Base-by-base conservation (phyloP, 257 asterid genomes). In the Forsythia suspensa region DNA sequence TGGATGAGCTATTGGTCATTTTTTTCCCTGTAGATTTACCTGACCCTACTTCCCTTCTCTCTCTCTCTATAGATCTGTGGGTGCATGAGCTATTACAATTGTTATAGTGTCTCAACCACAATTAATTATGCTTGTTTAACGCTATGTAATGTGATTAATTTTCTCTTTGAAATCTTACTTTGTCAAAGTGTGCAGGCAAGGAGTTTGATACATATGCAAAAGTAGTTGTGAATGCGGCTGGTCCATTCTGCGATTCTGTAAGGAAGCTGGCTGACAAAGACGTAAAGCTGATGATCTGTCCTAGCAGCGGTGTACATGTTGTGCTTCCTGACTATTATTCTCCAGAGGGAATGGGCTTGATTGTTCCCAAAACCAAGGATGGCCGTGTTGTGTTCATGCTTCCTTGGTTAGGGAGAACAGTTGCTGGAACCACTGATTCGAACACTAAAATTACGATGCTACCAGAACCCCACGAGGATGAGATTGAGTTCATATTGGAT, bases 301-400 rank as follows among this genome's bases (percentile, higher is more conserved):
- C 99, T 51, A 96, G 99, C 89, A 96, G 98, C 42, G 99, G 99
- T 71, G 99, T 96, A 59, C 99, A 94, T 81, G 78, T 96, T 61
- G 96, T 94, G 80, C 99, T 96, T 80, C 99, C 99, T 72, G 99
- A 96, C 82, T 96, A 96, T 80, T 96, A 96, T 85, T 96, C 99
- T 76, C 99, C 99, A 4, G 97, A 94, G 24, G 98, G 98, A 72
- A 96, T 96, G 99, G 99, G 99, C 72, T 90, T 96, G 84, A 96
- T 96, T 86, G 99, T 96, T 84, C 99, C 99, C 72, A 96, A 96
- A 88, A 96, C 99, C 63, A 96, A 92, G 89, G 99, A 96, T 86
- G 99, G 98, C 4, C 98, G 99, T 82, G 97, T 96, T 75, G 83
- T 94, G 52, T 96, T 96, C 88, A 94, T 96, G 99, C 99, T 96